phyloP scores from a whole-genome alignment of 1,284 basidiomycete genomes.

The Heterobasidion annosum region DNA sequence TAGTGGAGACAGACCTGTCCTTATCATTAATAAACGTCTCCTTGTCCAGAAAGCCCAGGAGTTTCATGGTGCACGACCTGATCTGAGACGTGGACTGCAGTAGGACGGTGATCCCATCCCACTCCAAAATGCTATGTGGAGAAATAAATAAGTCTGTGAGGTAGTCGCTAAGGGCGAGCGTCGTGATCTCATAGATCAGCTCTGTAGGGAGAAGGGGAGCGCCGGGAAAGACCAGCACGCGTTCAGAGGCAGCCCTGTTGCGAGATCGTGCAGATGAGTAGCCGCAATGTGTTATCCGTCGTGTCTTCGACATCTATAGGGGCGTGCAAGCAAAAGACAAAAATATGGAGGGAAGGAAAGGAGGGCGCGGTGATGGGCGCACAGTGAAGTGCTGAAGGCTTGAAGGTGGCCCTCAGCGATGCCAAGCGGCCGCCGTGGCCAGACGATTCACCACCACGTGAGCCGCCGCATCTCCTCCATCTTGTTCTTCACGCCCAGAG shows the following conservation, averaged over 20 bases:
- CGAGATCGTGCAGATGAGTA: background rate
- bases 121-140: background rate
- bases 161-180: slow-evolving; percentile 1
- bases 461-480: no score
- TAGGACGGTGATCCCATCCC: slow-evolving; percentile 3
- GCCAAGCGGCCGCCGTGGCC: no score
- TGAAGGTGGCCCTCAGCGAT: no score
- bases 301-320: no score
- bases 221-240: background rate
- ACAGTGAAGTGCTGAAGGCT: no score
- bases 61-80: slow-evolving; percentile 3
- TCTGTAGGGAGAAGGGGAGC: slow-evolving; percentile 1
- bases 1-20: background rate
- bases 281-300: no score
- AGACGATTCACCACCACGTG: no score
- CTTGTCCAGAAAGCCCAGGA: background rate
- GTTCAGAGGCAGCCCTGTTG: background rate
- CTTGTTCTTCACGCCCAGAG: no score
- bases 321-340: no score
- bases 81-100: slow-evolving; percentile 1
- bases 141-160: slow-evolving; percentile 4
- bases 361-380: no score
- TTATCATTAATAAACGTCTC: background rate
- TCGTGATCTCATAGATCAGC: slow-evolving; percentile 5
- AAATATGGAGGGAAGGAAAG: no score